Base-by-base conservation (phyloP, 2,329 filamentous ascomycete species). In the Fusarium longipes region DNA sequence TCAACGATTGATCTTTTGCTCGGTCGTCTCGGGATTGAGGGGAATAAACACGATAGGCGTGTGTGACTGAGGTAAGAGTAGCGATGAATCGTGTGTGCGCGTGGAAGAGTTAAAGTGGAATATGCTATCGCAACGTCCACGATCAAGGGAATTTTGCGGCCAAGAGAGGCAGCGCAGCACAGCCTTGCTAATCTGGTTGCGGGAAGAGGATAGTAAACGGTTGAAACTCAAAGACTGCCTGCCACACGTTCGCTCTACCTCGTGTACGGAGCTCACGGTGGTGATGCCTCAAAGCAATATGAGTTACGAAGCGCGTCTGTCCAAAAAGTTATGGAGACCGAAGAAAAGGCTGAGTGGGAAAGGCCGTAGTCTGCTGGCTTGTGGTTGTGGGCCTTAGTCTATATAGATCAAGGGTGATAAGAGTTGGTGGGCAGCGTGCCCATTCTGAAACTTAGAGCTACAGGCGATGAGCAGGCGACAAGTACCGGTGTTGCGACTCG, bases 401-500 rank as follows among this genome's bases (percentile, higher is more conserved):
- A 60, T 68, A 39, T 55, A 57, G 58, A 63, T 70, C 59, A 66
- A 71, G 49, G 50, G 38, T 24, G 57, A 42, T 40, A 50, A 49
- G 50, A 61, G 36, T 61, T 39, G 42, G 53, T 39, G 44, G 45
- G 45, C 52, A 42, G 54, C 44, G 39, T 42, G 36, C 70, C 61
- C 61, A 73, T 73, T 56, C 60, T 71, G 61, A 44, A 54, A 48
- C 44, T 42, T 44, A 35, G 45, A 33, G 20, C 32, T 43, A 36
- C 30, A 59, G 45, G 57, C 44, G 55, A 63, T 62, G 60, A 54
- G 51, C 57, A 58, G 56, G 39, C 48, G 29, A 57, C 36, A 53
- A 54, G 44, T 72, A 65, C 62, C 61, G 59, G 47, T 57, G 57
- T 60, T 53, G 69, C 57, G 59, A 57, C 63, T 57, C 25, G 17